phyloP scores from a whole-genome alignment of 495 filamentous ascomycete genomes.

The Massariosphaeria phaeospora region DNA sequence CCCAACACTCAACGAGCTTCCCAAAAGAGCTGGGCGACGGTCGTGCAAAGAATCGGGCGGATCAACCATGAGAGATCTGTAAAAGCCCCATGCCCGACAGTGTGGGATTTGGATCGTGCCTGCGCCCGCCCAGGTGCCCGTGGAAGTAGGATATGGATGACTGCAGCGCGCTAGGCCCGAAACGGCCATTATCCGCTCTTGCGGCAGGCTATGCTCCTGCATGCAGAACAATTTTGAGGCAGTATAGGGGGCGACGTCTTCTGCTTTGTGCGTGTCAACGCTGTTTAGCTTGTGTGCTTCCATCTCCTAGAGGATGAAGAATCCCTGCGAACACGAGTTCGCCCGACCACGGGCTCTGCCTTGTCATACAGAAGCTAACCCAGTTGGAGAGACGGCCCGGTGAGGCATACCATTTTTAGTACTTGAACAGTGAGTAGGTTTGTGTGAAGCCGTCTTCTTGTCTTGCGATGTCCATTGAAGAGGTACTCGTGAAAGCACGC shows the following conservation, averaged over 20 bases:
- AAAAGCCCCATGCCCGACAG: no score
- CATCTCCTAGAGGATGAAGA: background rate
- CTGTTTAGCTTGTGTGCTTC: background rate
- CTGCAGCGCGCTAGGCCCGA: background rate
- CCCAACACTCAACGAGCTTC: no score
- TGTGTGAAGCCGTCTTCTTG: no score
- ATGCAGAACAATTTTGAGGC: background rate
- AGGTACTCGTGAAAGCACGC: no score
- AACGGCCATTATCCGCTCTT: background rate
- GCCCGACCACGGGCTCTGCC: background rate
- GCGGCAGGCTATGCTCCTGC: no score
- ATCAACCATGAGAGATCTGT: no score
- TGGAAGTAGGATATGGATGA: background rate
- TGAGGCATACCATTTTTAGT: background rate
- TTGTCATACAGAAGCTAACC: background rate
- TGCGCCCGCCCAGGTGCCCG: no score
- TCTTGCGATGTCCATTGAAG: no score
- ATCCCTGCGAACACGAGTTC: background rate
- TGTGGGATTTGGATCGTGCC: no score
- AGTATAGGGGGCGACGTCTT: background rate
- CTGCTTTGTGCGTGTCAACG: no score
- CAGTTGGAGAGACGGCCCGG: background rate
- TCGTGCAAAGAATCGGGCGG: no score
- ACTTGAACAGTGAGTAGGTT: background rate
- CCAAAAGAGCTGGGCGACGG: no score